Percentiles rank a stretch among this genome's conserved stretches.
These are phyloP conservation scores for Cercophora newfieldiana DNA, from an alignment of 495 filamentous ascomycete species.

Conservation along the genomic window DNA sequence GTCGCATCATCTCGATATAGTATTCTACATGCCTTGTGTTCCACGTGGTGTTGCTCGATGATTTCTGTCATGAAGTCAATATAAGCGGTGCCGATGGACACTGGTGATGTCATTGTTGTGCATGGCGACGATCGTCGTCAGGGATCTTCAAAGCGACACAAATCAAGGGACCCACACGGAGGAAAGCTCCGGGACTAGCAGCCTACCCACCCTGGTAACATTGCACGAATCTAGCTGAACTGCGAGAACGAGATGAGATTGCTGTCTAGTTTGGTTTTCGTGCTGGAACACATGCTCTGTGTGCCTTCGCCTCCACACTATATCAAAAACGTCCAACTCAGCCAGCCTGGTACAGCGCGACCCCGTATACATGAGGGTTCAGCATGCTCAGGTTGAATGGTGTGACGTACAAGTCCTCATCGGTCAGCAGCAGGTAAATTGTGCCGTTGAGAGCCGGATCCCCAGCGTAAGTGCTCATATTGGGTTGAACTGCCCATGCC, in stretches of 20 bases:
- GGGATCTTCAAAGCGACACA: neutral
- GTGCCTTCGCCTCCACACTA: neutral
- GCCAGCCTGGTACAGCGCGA: conserved; percentile 40
- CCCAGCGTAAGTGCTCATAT: conserved; percentile 57
- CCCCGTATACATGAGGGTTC: conserved; percentile 75
- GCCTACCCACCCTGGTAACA: neutral
- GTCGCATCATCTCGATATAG: neutral
- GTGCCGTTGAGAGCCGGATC: conserved; percentile 77
- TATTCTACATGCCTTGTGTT: neutral
- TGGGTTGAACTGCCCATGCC: conserved; percentile 72
- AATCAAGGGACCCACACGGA: neutral
- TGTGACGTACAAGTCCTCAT: conserved; percentile 65
- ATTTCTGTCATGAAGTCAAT: neutral
- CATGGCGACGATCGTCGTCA: neutral
- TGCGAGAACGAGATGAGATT: neutral
- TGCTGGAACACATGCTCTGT: neutral
- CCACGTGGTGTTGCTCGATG: neutral
- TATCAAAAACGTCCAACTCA: neutral
- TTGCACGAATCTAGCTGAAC: neutral
- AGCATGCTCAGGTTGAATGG: conserved; percentile 74
- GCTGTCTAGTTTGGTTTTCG: too few species aligned
- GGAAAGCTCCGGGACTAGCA: neutral
- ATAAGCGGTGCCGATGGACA: neutral
- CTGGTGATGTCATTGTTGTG: neutral
- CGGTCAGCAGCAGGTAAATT: conserved; percentile 76